These are phyloP conservation scores for Senna siamea DNA, from an alignment of 306 rosid genomes.

Conservation along the genomic window DNA sequence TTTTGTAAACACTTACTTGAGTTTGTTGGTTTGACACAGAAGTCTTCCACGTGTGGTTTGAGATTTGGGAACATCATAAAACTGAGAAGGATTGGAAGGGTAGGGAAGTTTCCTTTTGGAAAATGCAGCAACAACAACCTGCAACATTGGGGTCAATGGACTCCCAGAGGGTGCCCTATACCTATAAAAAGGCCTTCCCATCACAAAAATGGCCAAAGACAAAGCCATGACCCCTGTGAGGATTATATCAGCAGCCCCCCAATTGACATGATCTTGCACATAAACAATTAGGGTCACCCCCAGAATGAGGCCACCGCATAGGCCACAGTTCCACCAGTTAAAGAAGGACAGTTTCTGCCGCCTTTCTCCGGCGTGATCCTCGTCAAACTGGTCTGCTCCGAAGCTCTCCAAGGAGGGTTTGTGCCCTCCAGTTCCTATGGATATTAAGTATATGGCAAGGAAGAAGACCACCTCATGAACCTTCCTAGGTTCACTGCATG, in stretches of 20 bases:
- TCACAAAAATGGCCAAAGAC: conserved; percentile 61
- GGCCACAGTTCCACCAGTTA: conserved; percentile 93
- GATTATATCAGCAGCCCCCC: conserved; percentile 79
- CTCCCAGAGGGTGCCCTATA: conserved; percentile 71
- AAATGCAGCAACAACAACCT: conserved; percentile 83
- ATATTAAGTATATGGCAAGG: conserved; percentile 73
- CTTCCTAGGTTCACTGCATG: conserved; percentile 63
- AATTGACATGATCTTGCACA: conserved; percentile 74
- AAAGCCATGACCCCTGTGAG: conserved; percentile 69
- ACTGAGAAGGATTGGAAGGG: conserved; percentile 62
- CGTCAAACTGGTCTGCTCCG: conserved; percentile 96
- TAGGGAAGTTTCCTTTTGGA: conserved; percentile 63
- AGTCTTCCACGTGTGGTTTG: conserved; percentile 48
- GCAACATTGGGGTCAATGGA: conserved; percentile 90
- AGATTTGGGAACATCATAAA: conserved; percentile 61
- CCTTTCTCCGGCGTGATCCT: conserved; percentile 64
- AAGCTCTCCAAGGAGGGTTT: conserved; percentile 91
- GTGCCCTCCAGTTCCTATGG: conserved; percentile 89
- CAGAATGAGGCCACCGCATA: conserved; percentile 72
- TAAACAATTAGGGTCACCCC: conserved; percentile 94
- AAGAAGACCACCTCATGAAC: conserved; percentile 77
- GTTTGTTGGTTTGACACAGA: conserved; percentile 71
- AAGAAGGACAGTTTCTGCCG: conserved; percentile 85
- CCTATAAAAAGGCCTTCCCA: conserved; percentile 74
- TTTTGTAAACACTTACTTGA: conserved; percentile 62